Conservation (phyloP, 345 rosid species). For the Hypericum androsaemum region DNA sequence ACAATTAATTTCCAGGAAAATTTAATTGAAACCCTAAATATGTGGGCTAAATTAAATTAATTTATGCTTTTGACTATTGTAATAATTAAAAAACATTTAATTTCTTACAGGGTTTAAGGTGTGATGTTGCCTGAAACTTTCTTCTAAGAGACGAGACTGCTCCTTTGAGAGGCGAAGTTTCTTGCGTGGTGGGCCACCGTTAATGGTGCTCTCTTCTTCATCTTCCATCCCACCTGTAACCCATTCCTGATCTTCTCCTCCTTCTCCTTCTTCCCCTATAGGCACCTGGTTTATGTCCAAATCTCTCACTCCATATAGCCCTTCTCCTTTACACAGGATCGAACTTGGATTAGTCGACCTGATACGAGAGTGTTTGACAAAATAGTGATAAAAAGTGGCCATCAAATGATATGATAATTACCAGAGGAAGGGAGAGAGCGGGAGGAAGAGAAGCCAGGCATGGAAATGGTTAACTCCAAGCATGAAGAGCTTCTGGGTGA, state of each 20-base stretch:
- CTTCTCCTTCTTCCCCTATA: constrained; percentile 26
- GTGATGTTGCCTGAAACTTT: constrained; percentile 84
- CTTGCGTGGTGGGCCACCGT: constrained; percentile 63
- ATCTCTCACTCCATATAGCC: constrained; percentile 31
- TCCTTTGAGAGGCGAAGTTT: constrained; percentile 87
- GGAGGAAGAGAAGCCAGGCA: constrained; percentile 66
- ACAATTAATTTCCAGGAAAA: constrained; percentile 1
- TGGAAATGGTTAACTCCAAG: constrained; percentile 78
- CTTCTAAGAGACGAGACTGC: constrained; percentile 91
- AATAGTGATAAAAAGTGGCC: too few relatives aligned
- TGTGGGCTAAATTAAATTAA: neutral
- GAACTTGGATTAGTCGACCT: too few relatives aligned
- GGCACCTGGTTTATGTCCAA: constrained; percentile 68
- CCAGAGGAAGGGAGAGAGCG: constrained; percentile 46
- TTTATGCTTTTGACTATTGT: neutral
- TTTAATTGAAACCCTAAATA: neutral
- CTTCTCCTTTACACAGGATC: neutral
- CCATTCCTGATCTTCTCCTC: constrained; percentile 35
- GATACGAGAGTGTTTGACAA: too few relatives aligned
- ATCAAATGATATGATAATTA: constrained; percentile 5
- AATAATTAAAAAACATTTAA: neutral
- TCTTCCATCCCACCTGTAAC: constrained; percentile 36
- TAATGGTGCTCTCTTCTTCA: constrained; percentile 34
- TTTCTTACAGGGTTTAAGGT: constrained; percentile 62
- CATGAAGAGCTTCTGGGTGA: constrained; percentile 44